Evolutionary conservation across 441 rosid genomes (phyloP), one percentile per base, ranked within the genome.

Genomic region (Populus hybrid): DNA sequence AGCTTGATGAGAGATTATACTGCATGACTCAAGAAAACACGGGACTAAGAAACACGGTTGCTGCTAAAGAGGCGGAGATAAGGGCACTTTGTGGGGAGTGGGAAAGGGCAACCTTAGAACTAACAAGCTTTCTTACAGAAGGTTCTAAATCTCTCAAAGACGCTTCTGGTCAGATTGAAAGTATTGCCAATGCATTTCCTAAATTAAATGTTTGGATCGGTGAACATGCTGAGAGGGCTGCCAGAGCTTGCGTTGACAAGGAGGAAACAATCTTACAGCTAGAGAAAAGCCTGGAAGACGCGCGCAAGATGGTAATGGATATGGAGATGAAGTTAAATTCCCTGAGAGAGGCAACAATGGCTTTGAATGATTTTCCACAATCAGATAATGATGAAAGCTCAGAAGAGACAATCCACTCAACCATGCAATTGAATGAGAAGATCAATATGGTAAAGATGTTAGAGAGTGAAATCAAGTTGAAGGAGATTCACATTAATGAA

Each of bases 41-140:
- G 36, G 84, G 82, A 50, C 82, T 94, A 81, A 87, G 87, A 83
- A 86, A 85, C 56, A 80, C 71, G 28, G 31, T 94, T 72, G 87
- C 90, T 53, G 88, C 86, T 69, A 90, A 87, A 84, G 97, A 94
- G 82, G 90, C 84, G 75, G 92, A 94, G 73, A 80, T 85, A 69
- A 84, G 73, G 81, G 42, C 80, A 75, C 82, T 88, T 71, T 77
- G 85, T 81, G 81, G 79, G 80, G 94, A 89, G 78, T 96, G 99
- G 99, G 99, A 94, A 88, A 93, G 77, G 84, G 97, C 93, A 74
- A 91, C 90, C 74, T 83, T 93, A 79, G 98, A 96, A 77, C 89
- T 94, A 56, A 94, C 98, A 45, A 89, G 80, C 82, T 96, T 96
- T 86, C 94, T 96, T 56, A 76, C 89, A 50, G 95, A 92, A 83